Evolutionary conservation across 2,329 filamentous ascomycete genomes (phyloP).

Genomic region (Akanthomyces uredinophilus): DNA sequence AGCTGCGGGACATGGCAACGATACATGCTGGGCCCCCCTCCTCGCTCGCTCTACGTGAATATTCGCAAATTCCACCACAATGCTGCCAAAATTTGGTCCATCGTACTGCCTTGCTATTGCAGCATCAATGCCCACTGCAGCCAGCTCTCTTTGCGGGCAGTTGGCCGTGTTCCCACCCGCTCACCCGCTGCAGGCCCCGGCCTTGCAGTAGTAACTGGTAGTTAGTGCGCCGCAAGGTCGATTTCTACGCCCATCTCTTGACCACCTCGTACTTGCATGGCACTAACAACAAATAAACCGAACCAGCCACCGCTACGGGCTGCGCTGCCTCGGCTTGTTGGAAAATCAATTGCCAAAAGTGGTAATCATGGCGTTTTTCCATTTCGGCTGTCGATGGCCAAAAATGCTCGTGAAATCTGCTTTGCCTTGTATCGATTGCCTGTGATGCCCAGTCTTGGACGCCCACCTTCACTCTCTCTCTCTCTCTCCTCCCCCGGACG

Average conservation of each 20-base stretch:
- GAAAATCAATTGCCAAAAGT: conserved; percentile 5
- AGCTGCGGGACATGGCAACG: no score
- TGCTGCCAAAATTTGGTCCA: no score
- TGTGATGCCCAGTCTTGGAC: not conserved
- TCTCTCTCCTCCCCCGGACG: not conserved
- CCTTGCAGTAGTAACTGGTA: conserved; percentile 10
- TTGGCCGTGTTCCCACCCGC: not conserved
- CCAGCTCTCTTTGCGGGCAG: not conserved
- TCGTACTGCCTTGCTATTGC: not conserved
- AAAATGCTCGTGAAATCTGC: conserved; percentile 11
- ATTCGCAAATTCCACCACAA: no score
- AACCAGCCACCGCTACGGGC: not conserved
- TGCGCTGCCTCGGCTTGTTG: conserved; percentile 7
- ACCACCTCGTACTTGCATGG: not conserved
- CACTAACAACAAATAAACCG: not conserved
- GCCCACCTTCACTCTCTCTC: no score
- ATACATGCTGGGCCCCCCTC: no score
- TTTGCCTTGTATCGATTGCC: not conserved
- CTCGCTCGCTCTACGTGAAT: no score
- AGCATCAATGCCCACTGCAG: not conserved
- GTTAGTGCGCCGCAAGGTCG: not conserved
- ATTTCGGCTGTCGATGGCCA: not conserved
- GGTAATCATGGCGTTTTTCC: conserved; percentile 6
- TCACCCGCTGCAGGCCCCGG: not conserved
- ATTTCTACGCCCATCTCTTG: not conserved